Percentiles rank a stretch among this genome's conserved stretches.
These are phyloP conservation scores for Striga asiatica DNA, from an alignment of 257 asterid species.

Conservation along the genomic window DNA sequence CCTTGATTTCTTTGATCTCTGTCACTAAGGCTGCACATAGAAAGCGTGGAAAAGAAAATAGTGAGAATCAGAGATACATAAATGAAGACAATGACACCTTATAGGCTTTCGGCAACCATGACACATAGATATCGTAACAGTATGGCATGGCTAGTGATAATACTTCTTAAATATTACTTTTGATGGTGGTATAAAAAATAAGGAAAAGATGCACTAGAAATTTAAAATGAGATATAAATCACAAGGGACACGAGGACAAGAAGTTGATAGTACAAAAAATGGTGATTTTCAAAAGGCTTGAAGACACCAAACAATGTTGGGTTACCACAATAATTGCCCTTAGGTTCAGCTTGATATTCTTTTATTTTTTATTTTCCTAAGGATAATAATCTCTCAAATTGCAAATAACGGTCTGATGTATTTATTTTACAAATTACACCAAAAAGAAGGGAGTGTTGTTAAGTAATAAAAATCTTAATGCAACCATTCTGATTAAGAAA, in stretches of 20 bases:
- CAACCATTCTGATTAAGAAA: neutral
- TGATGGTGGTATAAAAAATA: neutral
- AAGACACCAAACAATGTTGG: conserved; percentile 1
- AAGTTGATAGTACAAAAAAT: neutral
- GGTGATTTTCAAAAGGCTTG: too few relatives aligned
- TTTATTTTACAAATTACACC: neutral
- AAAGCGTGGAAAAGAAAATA: conserved; percentile 12
- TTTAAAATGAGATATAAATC: neutral
- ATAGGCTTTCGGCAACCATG: neutral
- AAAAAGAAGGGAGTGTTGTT: neutral
- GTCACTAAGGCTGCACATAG: conserved; percentile 54
- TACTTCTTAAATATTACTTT: neutral
- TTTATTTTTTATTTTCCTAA: neutral
- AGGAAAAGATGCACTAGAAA: neutral
- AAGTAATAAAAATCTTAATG: neutral
- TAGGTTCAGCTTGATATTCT: neutral
- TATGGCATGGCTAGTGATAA: neutral
- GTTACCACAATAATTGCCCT: neutral
- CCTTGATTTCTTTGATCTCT: conserved; percentile 86
- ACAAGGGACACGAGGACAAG: neutral
- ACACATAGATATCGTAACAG: neutral
- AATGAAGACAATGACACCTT: neutral
- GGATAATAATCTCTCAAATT: neutral
- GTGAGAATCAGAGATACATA: conserved; percentile 4
- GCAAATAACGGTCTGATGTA: neutral